phyloP scores from a whole-genome alignment of 202 grass and related monocot genomes.

The Sporobolus alterniflorus region DNA sequence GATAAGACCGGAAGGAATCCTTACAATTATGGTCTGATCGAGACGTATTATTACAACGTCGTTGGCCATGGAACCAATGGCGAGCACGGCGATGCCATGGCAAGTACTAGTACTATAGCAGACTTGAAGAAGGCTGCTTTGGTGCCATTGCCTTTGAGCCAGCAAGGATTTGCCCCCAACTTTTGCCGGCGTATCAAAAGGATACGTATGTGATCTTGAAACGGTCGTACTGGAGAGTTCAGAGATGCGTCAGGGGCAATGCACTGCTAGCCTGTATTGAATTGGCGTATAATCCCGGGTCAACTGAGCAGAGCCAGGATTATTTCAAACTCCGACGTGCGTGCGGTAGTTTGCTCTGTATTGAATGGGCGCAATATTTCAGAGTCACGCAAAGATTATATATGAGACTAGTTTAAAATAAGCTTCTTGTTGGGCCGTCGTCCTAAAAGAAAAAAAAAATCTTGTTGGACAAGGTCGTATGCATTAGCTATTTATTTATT shows the following conservation, averaged over 20 bases:
- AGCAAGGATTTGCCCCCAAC: not conserved
- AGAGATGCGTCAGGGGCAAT: slow-evolving; percentile 19
- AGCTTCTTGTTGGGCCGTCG: slow-evolving; percentile 20
- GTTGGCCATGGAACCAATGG: slow-evolving; percentile 2
- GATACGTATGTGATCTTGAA: slow-evolving; percentile 23
- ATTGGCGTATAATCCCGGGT: slow-evolving; percentile 10
- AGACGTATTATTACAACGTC: slow-evolving; percentile 33
- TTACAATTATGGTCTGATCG: slow-evolving; percentile 35
- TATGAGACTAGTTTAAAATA: not conserved
- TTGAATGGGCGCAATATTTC: too few species aligned
- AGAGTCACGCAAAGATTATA: slow-evolving; percentile 26
- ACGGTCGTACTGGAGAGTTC: slow-evolving; percentile 31
- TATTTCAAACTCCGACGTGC: slow-evolving; percentile 4
- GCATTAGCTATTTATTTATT: too few species aligned
- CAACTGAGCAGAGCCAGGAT: slow-evolving; percentile 23
- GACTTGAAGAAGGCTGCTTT: slow-evolving; percentile 25
- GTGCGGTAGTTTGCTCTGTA: not conserved
- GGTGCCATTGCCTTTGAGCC: slow-evolving; percentile 37
- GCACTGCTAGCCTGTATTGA: not conserved
- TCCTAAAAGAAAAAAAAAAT: too few species aligned
- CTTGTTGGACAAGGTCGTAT: too few species aligned
- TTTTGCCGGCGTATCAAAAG: too few species aligned
- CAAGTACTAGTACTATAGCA: too few species aligned
- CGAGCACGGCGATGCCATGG: slow-evolving; percentile 33
- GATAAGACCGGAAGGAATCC: slow-evolving; percentile 32